A percentile compares a stretch with the other conserved stretches of the same genome.
Conservation (phyloP, 306 rosid species). For the Coriaria nepalensis region DNA sequence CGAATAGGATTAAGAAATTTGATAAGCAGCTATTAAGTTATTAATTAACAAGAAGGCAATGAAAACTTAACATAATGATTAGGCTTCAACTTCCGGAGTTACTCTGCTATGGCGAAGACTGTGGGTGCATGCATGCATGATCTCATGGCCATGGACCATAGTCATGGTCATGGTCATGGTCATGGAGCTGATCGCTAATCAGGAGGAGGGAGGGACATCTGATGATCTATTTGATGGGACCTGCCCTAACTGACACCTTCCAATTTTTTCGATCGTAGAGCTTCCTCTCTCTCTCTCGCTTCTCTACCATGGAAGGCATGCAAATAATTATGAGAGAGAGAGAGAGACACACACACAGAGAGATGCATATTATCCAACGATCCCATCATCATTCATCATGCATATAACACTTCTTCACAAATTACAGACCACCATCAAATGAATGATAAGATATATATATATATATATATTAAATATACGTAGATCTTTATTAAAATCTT, state of each 20-base stretch:
- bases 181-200: slow-evolving; percentile 45
- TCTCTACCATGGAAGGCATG: too few species aligned
- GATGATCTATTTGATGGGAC: slow-evolving; percentile 38
- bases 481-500: too few species aligned
- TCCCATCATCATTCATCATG: neutral
- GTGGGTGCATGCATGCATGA: slow-evolving; percentile 16
- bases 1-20: too few species aligned
- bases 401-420: too few species aligned
- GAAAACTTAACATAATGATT: neutral
- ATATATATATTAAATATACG: too few species aligned
- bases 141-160: too few species aligned
- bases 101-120: neutral
- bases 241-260: slow-evolving; percentile 9
- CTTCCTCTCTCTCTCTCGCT: too few species aligned
- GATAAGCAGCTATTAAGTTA: too few species aligned
- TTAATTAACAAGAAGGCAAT: neutral
- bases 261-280: too few species aligned
- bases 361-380: neutral
- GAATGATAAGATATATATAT: neutral
- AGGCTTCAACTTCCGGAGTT: slow-evolving; percentile 8
- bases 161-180: too few species aligned
- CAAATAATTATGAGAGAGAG: slow-evolving; percentile 18
- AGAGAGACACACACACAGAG: slow-evolving; percentile 4
- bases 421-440: neutral
- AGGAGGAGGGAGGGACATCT: slow-evolving; percentile 20